Conservation (phyloP, 345 rosid genomes). For the Citrus glauca region DNA sequence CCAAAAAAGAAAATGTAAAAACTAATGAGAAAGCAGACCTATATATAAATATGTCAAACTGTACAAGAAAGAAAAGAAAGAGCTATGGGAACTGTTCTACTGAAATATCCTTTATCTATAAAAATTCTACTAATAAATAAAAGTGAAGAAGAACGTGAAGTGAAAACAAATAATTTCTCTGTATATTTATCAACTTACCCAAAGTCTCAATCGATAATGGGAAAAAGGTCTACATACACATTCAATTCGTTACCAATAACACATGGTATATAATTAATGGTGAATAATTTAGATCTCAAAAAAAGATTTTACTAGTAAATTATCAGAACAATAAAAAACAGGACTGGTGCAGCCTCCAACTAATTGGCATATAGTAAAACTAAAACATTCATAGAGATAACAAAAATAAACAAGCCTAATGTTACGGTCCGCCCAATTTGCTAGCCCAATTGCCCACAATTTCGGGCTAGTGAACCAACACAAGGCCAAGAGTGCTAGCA, state of each 20-base stretch:
- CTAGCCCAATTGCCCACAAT: too few species aligned
- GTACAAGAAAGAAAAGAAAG: not conserved
- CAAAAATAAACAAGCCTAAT: not conserved
- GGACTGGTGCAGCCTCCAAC: not conserved
- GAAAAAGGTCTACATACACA: not conserved
- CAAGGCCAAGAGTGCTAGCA: too few species aligned
- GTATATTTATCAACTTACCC: not conserved
- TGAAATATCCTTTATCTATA: not conserved
- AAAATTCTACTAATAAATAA: not conserved
- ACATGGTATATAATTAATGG: not conserved
- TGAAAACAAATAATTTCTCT: not conserved
- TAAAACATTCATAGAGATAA: not conserved
- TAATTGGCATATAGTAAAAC: not conserved
- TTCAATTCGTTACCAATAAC: not conserved
- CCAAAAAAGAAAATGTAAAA: not conserved
- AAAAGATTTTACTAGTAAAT: not conserved
- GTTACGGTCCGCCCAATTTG: too few species aligned
- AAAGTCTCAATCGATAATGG: not conserved
- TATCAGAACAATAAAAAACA: not conserved
- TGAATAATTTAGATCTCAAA: not conserved
- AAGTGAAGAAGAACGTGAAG: not conserved
- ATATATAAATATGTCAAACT: not conserved
- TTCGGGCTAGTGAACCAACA: too few species aligned
- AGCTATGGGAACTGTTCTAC: not conserved
- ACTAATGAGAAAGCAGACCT: not conserved